Evolutionary conservation across 345 rosid genomes (phyloP), one percentile per base, ranked within the genome.

Genomic region (Euphorbia peplus): DNA sequence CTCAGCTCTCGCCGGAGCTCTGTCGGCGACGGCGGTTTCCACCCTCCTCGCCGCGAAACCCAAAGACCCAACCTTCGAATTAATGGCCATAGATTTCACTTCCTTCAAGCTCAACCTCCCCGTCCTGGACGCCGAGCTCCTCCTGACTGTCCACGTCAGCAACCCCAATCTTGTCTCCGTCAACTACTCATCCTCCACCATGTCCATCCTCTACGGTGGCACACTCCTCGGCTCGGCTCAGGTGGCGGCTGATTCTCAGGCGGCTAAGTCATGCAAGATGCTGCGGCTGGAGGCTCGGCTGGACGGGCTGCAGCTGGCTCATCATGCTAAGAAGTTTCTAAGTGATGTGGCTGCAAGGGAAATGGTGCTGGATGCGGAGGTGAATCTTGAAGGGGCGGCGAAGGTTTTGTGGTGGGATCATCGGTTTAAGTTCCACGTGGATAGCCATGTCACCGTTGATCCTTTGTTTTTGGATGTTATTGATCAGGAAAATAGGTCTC

Each of bases 121-220:
- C 0, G 75, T 82, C 71, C 79, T 90, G 60, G 93, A 93, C 77
- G 87, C 91, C 44, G 97, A 86, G 64, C 65, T 93, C 9, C 70
- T 85, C 82, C 90, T 90, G 12, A 87, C 86, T 73, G 90, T 90
- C 75, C 93, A 90, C 81, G 89, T 88, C 84, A 78, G 87, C 51
- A 93, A 93, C 76, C 95, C 96, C 24, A 90, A 93, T 84, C 62
- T 85, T 75, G 69, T 79, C 44, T 76, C 97, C 62, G 65, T 88
- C 76, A 77, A 79, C 71, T 90, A 88, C 89, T 76, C 93, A 29
- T 79, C 97, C 68, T 72, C 97, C 68, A 82, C 82, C 28, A 85
- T 93, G 97, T 83, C 95, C 60, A 93, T 93, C 78, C 80, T 84
- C 85, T 93, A 93, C 84, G 95, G 85, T n/a, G 98, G 93, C 19